Base-by-base conservation (phyloP, 495 filamentous ascomycete species). In the Echria macrotheca region DNA sequence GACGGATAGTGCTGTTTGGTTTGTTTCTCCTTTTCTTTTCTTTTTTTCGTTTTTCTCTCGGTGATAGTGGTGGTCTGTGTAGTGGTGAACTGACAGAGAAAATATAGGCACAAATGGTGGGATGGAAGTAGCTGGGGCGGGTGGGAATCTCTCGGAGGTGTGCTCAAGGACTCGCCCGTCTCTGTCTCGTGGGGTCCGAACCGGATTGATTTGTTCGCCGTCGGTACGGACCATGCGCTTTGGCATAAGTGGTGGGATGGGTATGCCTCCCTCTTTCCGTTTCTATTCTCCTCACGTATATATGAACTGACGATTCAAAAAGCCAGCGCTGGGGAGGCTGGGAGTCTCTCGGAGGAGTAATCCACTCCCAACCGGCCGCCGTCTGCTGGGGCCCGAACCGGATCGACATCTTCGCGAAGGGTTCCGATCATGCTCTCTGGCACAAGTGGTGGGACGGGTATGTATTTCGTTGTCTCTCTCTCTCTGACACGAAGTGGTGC, bases 181-280 rank as follows among this genome's bases (percentile, higher is more conserved):
- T 52, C 48, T 5, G 50, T 55, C 18, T 54, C 55, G 17, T 51
- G 53, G 31, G 59, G 39, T 8, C 1, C 47, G 1, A 56, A 51
- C 10, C 58, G 61, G 11, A 43, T 70, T 12, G 66, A 72, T 40
- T 31, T 71, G 37, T 66, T 70, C 28, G 65, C 47, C 11, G 24
- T 19, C 2, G 35, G 35, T 5, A 37, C 35, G 0, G 40, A 67
- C 15, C 39, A 36, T 10, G 47, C 50, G 9, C 44, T 64, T 5
- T 52, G 48, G 24, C 66, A 69, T 46, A 62, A 59, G 49, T 66
- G 49, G 49, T 70, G 52, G 47, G 55, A 67, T 37, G 68, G 68
- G 0, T 8, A n/a, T n/a, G n/a, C n/a, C n/a, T n/a, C n/a, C n/a
- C n/a, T n/a, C n/a, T n/a, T n/a, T n/a, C n/a, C n/a, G n/a, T n/a